Conservation (phyloP, 139 green algal species). For the Chlamydomonas sphaeroides region DNA sequence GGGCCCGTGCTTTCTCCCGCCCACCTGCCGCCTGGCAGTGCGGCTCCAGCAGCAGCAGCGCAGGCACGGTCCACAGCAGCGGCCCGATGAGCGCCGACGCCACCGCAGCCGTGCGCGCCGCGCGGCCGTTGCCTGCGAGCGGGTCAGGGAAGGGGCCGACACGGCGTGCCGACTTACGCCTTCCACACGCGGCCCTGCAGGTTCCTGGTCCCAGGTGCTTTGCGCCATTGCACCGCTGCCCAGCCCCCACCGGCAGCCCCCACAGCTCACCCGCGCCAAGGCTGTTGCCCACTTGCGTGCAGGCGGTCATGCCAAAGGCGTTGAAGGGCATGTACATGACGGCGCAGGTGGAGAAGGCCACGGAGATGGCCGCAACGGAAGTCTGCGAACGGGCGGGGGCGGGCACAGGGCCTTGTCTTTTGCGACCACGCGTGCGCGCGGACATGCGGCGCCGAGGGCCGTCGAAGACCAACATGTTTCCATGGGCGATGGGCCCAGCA, state of each 20-base stretch:
- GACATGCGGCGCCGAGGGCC: too few species aligned
- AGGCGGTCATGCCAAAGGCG: constrained; percentile 43
- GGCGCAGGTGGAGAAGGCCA: constrained; percentile 52
- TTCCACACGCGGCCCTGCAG: too few species aligned
- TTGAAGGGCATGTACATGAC: constrained; percentile 56
- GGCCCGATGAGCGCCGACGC: constrained; percentile 35
- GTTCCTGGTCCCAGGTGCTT: too few species aligned
- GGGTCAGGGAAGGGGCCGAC: too few species aligned
- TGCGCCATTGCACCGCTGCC: too few species aligned
- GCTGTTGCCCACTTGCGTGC: constrained; percentile 56
- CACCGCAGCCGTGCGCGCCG: constrained; percentile 37
- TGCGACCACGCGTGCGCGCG: too few species aligned
- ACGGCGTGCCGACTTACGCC: too few species aligned
- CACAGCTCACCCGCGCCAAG: constrained; percentile 45
- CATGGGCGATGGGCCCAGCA: background rate
- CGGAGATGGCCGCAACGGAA: constrained; percentile 48
- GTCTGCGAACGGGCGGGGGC: constrained; percentile 1
- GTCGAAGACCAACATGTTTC: too few species aligned
- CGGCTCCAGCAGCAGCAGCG: constrained; percentile 46
- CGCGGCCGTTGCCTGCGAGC: constrained; percentile 9
- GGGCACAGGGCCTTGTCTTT: too few species aligned
- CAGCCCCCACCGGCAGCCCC: background rate
- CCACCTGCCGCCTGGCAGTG: constrained; percentile 35
- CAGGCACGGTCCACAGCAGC: constrained; percentile 49
- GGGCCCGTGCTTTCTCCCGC: too few species aligned